These are phyloP conservation scores for Willaertia magna DNA, from an alignment of 208 protist species.

Conservation along the genomic window DNA sequence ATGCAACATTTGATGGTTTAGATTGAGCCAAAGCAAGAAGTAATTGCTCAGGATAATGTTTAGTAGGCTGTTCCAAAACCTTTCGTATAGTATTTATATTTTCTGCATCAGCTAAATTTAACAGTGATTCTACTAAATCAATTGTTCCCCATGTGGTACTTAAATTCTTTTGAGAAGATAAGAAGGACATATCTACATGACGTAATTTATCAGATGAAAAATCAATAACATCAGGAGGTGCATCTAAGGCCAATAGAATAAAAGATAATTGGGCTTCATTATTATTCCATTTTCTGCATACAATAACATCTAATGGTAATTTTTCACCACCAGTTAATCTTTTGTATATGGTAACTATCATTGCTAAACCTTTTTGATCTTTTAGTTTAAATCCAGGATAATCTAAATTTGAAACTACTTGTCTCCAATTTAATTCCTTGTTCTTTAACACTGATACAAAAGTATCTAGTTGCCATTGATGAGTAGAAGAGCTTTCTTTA, in stretches of 20 bases:
- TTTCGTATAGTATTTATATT: conserved; percentile 17
- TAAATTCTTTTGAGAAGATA: neutral
- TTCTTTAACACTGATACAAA: conserved; percentile 41
- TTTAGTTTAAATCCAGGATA: conserved; percentile 35
- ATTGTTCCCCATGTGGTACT: conserved; percentile 37
- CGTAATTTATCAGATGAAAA: conserved; percentile 16
- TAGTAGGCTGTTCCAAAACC: conserved; percentile 41
- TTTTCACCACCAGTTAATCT: neutral
- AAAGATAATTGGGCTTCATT: conserved; percentile 42
- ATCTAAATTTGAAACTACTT: conserved; percentile 42
- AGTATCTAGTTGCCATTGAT: conserved; percentile 37
- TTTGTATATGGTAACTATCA: conserved; percentile 35
- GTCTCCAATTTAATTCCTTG: conserved; percentile 30
- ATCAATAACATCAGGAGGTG: conserved; percentile 24
- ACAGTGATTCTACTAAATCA: conserved; percentile 36
- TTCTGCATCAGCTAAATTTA: conserved; percentile 34
- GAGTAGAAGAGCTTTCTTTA: neutral
- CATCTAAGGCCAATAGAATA: conserved; percentile 28
- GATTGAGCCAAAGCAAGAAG: conserved; percentile 26
- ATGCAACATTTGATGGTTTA: neutral
- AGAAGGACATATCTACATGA: neutral
- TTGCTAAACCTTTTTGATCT: conserved; percentile 30
- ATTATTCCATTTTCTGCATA: conserved; percentile 49
- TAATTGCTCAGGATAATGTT: conserved; percentile 45
- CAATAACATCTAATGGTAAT: conserved; percentile 26